Conservation (phyloP, 495 filamentous ascomycete species). For the Aspergillus ostianus region DNA sequence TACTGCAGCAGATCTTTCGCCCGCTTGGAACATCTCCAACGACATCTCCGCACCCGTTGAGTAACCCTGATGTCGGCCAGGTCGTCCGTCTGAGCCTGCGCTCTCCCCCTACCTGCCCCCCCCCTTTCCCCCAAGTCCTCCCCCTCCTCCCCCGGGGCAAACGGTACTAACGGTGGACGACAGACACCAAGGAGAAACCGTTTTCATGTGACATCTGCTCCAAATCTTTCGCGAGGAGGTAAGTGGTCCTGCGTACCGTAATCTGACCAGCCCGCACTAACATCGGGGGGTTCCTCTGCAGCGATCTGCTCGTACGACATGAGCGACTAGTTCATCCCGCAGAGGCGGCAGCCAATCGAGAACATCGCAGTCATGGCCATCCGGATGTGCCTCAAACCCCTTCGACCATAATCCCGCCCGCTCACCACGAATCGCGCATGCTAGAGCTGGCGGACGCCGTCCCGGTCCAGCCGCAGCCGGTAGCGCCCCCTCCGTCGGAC, state of each 20-base stretch:
- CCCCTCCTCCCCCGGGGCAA: not conserved
- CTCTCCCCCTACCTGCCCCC: constrained; percentile 10
- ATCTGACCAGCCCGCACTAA: constrained; percentile 26
- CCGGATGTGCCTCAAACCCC: constrained; percentile 39
- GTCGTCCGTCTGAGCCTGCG: too few species aligned
- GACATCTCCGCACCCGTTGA: constrained; percentile 56
- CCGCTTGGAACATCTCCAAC: constrained; percentile 52
- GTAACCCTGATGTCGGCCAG: constrained; percentile 30
- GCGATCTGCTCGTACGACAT: constrained; percentile 70
- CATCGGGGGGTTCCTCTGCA: constrained; percentile 35
- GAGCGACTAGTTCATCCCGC: constrained; percentile 71
- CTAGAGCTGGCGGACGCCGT: constrained; percentile 48
- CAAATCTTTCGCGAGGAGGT: constrained; percentile 52
- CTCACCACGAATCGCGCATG: constrained; percentile 48
- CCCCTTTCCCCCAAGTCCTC: not conserved
- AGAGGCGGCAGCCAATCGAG: constrained; percentile 48
- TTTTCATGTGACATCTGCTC: constrained; percentile 54
- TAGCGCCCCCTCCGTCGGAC: constrained; percentile 37
- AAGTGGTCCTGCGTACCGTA: constrained; percentile 15
- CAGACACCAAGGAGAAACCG: constrained; percentile 56
- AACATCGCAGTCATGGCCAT: constrained; percentile 36
- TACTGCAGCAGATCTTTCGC: constrained; percentile 52
- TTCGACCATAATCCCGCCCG: constrained; percentile 38
- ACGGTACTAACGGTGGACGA: constrained; percentile 27
- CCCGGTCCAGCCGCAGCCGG: constrained; percentile 39